Evolutionary conservation across 176 grass and related monocot genomes (phyloP).

Genomic region (Neostapfia colusana): DNA sequence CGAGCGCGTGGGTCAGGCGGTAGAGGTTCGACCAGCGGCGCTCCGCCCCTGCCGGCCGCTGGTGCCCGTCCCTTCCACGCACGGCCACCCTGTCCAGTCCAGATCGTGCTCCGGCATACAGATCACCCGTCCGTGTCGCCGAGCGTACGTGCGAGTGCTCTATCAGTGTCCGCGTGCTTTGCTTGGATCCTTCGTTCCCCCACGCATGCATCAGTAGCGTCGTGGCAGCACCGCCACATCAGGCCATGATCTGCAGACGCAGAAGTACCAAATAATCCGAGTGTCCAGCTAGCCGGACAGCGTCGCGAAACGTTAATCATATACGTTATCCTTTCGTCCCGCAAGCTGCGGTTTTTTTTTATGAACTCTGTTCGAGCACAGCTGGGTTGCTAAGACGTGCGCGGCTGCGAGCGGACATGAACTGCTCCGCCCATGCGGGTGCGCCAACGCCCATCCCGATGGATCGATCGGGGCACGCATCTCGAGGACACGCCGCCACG

Average conservation of each 20-base stretch:
- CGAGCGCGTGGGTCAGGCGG: background rate
- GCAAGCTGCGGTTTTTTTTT: background rate
- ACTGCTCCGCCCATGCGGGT: conserved; percentile 25
- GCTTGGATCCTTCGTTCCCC: conserved; percentile 10
- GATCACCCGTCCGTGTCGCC: conserved; percentile 37
- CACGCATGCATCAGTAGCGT: background rate
- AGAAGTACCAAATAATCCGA: background rate
- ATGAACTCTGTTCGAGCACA: background rate
- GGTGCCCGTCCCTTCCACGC: too few relatives aligned
- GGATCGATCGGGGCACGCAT: background rate
- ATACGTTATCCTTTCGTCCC: background rate
- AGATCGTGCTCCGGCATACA: conserved; percentile 13
- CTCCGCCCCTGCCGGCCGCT: too few relatives aligned
- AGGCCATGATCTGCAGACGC: background rate
- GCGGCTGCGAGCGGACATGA: conserved; percentile 23
- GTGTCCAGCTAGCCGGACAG: background rate
- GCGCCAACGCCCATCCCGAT: conserved; percentile 18
- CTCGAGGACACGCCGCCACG: conserved; percentile 22
- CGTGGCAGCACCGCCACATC: background rate
- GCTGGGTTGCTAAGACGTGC: conserved; percentile 36
- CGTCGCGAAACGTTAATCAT: background rate
- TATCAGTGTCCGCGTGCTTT: background rate
- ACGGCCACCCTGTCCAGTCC: conserved; percentile 22
- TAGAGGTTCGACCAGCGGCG: background rate
- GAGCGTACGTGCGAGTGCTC: background rate